A percentile compares a stretch with the other conserved stretches of the same genome.
phyloP scores from a whole-genome alignment of 179 eudicot genomes.

The Sideroxylon spinosum region DNA sequence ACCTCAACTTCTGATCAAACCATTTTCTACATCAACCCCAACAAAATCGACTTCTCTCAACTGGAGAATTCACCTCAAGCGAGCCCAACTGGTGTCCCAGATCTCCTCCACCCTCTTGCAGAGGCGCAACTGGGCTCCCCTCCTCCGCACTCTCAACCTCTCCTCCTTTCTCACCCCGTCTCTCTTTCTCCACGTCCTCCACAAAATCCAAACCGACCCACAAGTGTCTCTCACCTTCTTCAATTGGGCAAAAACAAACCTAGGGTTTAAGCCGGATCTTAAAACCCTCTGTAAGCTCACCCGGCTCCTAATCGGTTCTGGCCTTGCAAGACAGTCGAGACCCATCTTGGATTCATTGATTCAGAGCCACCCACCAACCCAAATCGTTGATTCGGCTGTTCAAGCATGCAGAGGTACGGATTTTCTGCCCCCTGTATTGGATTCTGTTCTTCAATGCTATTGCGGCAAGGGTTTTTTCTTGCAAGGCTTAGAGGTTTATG shows the following conservation, averaged over 20 bases:
- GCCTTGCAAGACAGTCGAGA: constrained; percentile 31
- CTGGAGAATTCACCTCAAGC: constrained; percentile 56
- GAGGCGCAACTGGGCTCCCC: constrained; percentile 54
- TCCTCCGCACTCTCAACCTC: constrained; percentile 51
- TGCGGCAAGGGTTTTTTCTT: constrained; percentile 44
- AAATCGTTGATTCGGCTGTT: constrained; percentile 39
- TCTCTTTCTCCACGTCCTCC: constrained; percentile 52
- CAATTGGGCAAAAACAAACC: constrained; percentile 53
- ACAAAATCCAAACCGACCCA: constrained; percentile 51
- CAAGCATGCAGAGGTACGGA: constrained; percentile 42
- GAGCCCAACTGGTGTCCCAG: constrained; percentile 53
- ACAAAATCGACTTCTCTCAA: constrained; percentile 6
- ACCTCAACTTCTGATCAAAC: constrained; percentile 18
- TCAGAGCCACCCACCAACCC: constrained; percentile 40
- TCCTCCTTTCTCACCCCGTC: constrained; percentile 41
- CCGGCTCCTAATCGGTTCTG: constrained; percentile 39
- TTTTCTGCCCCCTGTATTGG: constrained; percentile 36
- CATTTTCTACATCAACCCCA: constrained; percentile 17
- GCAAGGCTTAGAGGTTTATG: constrained; percentile 51
- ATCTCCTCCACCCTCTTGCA: constrained; percentile 58
- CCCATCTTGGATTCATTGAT: constrained; percentile 54
- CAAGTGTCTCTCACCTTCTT: constrained; percentile 60
- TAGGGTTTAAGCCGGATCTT: constrained; percentile 58
- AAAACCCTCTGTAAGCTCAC: constrained; percentile 38
- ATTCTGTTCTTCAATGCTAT: constrained; percentile 53